Conservation (phyloP, 495 filamentous ascomycete genomes). For the Achaetomiella virescens region DNA sequence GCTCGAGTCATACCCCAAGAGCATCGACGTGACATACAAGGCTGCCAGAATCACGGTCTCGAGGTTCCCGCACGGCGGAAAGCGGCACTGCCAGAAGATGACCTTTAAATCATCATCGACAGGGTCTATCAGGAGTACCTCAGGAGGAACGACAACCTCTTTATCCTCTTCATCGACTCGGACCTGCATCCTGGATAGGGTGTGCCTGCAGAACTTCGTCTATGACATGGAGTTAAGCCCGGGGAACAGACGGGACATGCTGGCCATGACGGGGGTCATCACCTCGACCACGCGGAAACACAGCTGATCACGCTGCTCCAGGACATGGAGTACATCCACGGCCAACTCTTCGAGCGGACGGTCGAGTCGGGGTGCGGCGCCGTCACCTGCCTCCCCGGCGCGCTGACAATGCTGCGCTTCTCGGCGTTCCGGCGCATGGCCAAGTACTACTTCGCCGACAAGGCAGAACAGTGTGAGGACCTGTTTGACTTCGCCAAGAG, state of each 20-base stretch:
- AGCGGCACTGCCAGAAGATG: constrained; percentile 86
- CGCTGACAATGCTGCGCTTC: constrained; percentile 90
- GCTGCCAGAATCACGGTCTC: constrained; percentile 83
- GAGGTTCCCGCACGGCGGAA: constrained; percentile 88
- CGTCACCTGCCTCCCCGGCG: constrained; percentile 92
- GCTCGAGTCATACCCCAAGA: constrained; percentile 73
- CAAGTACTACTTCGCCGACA: constrained; percentile 98
- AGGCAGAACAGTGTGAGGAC: constrained; percentile 92
- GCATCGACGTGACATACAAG: constrained; percentile 84
- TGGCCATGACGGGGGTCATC: constrained; percentile 98
- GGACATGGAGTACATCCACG: constrained; percentile 98
- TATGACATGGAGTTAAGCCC: constrained; percentile 99
- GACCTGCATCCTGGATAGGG: constrained; percentile 91
- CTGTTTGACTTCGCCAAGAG: constrained; percentile 96
- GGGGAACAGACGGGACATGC: constrained; percentile 85
- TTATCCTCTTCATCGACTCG: constrained; percentile 96
- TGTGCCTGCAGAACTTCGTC: constrained; percentile 96
- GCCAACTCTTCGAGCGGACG: constrained; percentile 92
- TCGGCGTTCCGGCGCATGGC: constrained; percentile 96
- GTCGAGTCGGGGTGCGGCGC: constrained; percentile 94
- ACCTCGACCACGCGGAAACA: constrained; percentile 90
- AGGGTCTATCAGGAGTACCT: constrained; percentile 87
- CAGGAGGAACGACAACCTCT: constrained; percentile 83
- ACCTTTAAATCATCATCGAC: constrained; percentile 94
- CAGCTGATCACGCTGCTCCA: constrained; percentile 86